phyloP scores from a whole-genome alignment of 331 rosid genomes.

The Arachis monticola region DNA sequence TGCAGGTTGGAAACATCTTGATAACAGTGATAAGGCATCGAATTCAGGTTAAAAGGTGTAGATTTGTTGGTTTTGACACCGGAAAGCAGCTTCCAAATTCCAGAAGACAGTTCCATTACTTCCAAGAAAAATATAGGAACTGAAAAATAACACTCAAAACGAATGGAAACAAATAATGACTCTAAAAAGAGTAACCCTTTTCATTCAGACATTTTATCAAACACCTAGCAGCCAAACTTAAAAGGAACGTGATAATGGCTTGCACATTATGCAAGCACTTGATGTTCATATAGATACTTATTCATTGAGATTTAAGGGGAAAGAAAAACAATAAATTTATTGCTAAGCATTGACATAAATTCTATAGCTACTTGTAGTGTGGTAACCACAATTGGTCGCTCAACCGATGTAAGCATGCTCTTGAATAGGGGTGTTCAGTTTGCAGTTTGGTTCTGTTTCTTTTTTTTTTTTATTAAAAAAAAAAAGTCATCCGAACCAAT shows the following conservation, averaged over 20 bases:
- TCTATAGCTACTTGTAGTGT: no score
- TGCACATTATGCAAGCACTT: no score
- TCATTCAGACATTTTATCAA: constrained; percentile 15
- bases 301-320: no score
- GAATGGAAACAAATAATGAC: background rate
- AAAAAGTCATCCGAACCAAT: no score
- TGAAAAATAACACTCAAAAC: background rate
- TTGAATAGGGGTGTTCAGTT: no score
- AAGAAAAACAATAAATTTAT: no score
- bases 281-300: no score
- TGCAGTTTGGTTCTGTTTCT: no score
- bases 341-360: no score
- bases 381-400: no score
- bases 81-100: constrained; percentile 18
- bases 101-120: constrained; percentile 50
- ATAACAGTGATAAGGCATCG: constrained; percentile 53
- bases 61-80: constrained; percentile 33
- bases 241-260: background rate
- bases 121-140: constrained; percentile 22
- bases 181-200: background rate
- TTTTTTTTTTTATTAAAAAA: no score
- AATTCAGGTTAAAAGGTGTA: constrained; percentile 44
- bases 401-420: no score
- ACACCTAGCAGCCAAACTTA: background rate
- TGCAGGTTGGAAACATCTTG: constrained; percentile 48